Percentiles rank a stretch among this genome's conserved stretches.
Evolutionary conservation across 1,284 basidiomycete species (phyloP).

Genomic region (Neolentinus lepideus): DNA sequence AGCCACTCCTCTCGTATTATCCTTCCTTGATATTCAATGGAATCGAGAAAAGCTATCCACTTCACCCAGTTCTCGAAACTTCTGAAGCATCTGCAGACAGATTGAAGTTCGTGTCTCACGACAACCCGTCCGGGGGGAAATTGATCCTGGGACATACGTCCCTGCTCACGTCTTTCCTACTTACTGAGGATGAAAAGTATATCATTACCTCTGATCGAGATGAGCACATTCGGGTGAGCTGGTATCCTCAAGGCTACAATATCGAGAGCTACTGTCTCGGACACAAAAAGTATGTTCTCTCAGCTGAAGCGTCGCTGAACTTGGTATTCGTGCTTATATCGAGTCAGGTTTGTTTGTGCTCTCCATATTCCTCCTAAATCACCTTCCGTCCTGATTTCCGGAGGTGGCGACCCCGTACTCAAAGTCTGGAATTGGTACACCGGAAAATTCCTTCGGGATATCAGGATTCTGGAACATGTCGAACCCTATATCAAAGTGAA

Average conservation of each 20-base stretch:
- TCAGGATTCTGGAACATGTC: conserved; percentile 49
- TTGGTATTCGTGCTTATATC: neutral
- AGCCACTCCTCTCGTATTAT: conserved; percentile 7
- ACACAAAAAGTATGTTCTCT: conserved; percentile 59
- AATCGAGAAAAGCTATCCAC: conserved; percentile 38
- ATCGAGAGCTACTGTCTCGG: conserved; percentile 85
- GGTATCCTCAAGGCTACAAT: conserved; percentile 78
- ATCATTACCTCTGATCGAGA: conserved; percentile 88
- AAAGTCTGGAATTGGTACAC: conserved; percentile 79
- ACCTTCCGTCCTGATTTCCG: conserved; percentile 59
- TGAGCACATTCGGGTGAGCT: conserved; percentile 88
- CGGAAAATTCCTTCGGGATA: conserved; percentile 44
- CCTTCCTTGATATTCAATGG: neutral
- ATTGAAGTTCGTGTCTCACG: conserved; percentile 45
- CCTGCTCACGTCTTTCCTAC: conserved; percentile 65
- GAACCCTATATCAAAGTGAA: conserved; percentile 57
- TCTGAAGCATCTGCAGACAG: conserved; percentile 22
- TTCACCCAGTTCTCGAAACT: conserved; percentile 16
- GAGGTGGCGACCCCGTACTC: conserved; percentile 78
- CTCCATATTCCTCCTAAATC: conserved; percentile 58
- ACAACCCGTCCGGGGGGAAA: conserved; percentile 67
- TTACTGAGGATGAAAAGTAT: conserved; percentile 60
- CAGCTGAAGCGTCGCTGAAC: neutral
- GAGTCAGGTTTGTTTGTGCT: conserved; percentile 71
- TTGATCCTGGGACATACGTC: conserved; percentile 86